Conservation (phyloP, 169 alveolate genomes). For the Perkinsus olseni region DNA sequence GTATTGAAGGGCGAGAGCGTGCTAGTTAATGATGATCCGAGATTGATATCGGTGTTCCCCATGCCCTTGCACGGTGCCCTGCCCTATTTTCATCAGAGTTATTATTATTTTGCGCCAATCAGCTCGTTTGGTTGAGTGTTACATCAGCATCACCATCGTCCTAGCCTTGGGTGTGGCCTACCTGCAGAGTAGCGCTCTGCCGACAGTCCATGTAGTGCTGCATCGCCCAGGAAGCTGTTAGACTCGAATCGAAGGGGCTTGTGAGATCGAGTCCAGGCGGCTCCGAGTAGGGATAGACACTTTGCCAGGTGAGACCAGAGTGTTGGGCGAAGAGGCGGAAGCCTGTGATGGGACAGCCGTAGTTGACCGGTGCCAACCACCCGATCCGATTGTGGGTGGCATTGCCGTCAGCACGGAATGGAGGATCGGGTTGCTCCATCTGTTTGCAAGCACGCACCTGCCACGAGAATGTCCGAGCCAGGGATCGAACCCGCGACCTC, state of each 20-base stretch:
- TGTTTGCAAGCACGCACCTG: not conserved
- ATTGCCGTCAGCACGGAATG: not conserved
- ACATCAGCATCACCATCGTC: no score
- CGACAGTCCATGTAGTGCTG: not conserved
- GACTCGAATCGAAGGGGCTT: not conserved
- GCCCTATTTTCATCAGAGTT: no score
- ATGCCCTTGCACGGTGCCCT: no score
- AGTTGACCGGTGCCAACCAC: not conserved
- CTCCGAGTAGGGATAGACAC: not conserved
- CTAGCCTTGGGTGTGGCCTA: not conserved
- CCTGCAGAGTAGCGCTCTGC: not conserved
- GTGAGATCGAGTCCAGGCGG: not conserved
- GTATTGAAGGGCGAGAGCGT: no score
- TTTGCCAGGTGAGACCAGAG: not conserved
- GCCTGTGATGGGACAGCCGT: not conserved
- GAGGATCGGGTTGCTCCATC: not conserved
- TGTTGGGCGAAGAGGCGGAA: not conserved
- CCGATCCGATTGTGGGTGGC: not conserved
- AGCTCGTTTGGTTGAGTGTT: no score
- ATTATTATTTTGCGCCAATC: no score
- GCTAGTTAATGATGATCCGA: no score
- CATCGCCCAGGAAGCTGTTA: not conserved
- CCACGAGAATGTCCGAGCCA: not conserved
- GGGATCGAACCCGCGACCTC: not conserved
- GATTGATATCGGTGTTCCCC: no score